Percentiles rank a stretch among this genome's conserved stretches.
Conservation (phyloP, 202 grass and related monocot species). For the Zizania palustris region DNA sequence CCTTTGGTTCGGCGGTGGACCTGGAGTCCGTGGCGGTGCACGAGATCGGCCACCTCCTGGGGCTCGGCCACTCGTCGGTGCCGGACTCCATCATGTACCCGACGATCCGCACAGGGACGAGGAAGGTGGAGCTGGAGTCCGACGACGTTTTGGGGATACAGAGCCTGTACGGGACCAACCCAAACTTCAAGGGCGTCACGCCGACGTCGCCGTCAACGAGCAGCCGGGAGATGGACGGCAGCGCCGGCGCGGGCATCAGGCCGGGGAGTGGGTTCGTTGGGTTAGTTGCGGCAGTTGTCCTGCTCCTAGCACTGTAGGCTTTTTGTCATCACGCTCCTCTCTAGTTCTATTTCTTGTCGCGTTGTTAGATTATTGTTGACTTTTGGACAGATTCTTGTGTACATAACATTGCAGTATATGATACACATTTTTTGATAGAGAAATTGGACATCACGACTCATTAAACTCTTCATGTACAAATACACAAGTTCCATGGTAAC, state of each 20-base stretch:
- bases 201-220: slow-evolving; percentile 57
- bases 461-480: too few relatives aligned
- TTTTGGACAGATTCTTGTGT: slow-evolving; percentile 49
- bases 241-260: neutral
- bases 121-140: slow-evolving; percentile 67
- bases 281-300: slow-evolving; percentile 45
- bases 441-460: neutral
- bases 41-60: slow-evolving; percentile 93
- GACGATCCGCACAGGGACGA: slow-evolving; percentile 62
- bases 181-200: slow-evolving; percentile 55
- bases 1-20: slow-evolving; percentile 56
- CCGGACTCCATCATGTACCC: slow-evolving; percentile 89
- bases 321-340: slow-evolving; percentile 2
- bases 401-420: slow-evolving; percentile 18
- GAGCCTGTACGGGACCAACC: slow-evolving; percentile 81
- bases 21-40: slow-evolving; percentile 96
- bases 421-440: neutral
- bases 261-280: slow-evolving; percentile 26
- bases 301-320: slow-evolving; percentile 44
- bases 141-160: slow-evolving; percentile 86
- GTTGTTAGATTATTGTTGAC: slow-evolving; percentile 36
- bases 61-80: slow-evolving; percentile 78
- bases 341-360: neutral
- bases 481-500: too few relatives aligned
- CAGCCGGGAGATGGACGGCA: slow-evolving; percentile 68